These are phyloP conservation scores for Alternaria ventricosa DNA, from an alignment of 2,329 filamentous ascomycete species.

Conservation along the genomic window DNA sequence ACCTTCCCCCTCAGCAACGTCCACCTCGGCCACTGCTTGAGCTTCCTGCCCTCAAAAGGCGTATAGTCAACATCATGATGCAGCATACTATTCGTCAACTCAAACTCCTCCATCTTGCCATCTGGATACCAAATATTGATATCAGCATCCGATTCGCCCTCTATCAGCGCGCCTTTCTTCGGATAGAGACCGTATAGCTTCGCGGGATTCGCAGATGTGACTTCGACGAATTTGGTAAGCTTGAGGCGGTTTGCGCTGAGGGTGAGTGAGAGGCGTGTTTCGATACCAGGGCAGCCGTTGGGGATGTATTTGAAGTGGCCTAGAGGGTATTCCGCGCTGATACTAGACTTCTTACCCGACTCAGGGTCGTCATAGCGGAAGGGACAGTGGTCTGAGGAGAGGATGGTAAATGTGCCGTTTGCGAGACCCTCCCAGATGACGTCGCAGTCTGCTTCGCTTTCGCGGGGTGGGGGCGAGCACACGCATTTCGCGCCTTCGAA, in stretches of 20 bases:
- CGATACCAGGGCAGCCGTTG: constrained; percentile 65
- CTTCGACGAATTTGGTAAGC: constrained; percentile 60
- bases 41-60: constrained; percentile 63
- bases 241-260: constrained; percentile 51
- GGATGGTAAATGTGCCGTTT: constrained; percentile 61
- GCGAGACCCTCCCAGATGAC: constrained; percentile 59
- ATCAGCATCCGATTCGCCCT: constrained; percentile 62
- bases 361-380: constrained; percentile 55
- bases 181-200: constrained; percentile 65
- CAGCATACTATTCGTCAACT: constrained; percentile 60
- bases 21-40: constrained; percentile 68
- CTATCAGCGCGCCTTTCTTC: constrained; percentile 58
- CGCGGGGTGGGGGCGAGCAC: constrained; percentile 61
- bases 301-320: constrained; percentile 63
- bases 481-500: constrained; percentile 64
- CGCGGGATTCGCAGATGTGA: constrained; percentile 62
- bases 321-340: constrained; percentile 53
- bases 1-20: constrained; percentile 65
- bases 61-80: constrained; percentile 70
- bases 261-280: constrained; percentile 61
- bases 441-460: constrained; percentile 56
- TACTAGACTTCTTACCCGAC: constrained; percentile 55
- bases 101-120: constrained; percentile 51
- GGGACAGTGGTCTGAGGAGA: constrained; percentile 59
- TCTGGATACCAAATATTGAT: constrained; percentile 59